Evolutionary conservation across 192 early-diverging fungal species (phyloP).

Genomic region (Endogone sp.): DNA sequence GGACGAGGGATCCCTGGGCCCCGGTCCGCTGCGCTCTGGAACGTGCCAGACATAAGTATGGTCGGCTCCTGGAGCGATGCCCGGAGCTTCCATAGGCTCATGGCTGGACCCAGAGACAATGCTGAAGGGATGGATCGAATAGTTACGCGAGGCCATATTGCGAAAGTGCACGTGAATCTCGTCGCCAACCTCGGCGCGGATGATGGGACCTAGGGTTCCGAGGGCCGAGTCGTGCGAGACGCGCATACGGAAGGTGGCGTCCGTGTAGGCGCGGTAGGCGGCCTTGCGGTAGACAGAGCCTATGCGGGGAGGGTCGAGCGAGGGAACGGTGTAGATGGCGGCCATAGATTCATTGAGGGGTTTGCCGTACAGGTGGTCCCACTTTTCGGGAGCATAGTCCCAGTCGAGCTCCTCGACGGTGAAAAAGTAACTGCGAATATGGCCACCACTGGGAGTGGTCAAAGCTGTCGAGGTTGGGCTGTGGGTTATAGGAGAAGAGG

Average conservation of each 20-base stretch:
- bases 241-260: constrained; percentile 17
- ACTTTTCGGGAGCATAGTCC: constrained; percentile 37
- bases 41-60: background rate
- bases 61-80: background rate
- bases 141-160: background rate
- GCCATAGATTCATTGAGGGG: constrained; percentile 17
- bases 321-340: constrained; percentile 23
- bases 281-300: constrained; percentile 32
- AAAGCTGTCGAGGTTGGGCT: no score
- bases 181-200: constrained; percentile 5
- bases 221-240: constrained; percentile 25
- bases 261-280: constrained; percentile 32
- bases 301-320: constrained; percentile 17
- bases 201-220: background rate
- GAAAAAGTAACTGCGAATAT: constrained; percentile 26
- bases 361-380: constrained; percentile 28
- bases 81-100: no score
- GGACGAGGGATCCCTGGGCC: background rate
- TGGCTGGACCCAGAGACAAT: constrained; percentile 1
- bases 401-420: constrained; percentile 37
- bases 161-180: background rate
- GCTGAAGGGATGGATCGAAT: background rate
- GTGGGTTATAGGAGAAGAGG: no score
- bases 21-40: background rate
- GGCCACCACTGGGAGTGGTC: no score